A percentile compares a stretch with the other conserved stretches of the same genome.
Conservation (phyloP, 1,284 basidiomycete genomes). For the Boletus sp. region DNA sequence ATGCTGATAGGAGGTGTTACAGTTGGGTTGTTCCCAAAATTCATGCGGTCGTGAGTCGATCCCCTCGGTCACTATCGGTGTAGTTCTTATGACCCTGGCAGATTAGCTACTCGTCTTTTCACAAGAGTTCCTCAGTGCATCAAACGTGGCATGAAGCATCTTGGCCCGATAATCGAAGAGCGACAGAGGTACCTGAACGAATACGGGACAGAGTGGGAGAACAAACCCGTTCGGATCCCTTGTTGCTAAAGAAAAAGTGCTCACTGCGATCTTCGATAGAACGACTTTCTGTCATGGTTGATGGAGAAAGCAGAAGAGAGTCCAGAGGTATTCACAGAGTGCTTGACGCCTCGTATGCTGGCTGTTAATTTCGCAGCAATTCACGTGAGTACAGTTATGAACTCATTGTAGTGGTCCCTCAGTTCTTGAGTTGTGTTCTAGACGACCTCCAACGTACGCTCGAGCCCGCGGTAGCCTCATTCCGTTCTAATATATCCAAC, state of each 20-base stretch:
- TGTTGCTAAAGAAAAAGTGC: no score
- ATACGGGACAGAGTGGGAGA: conserved; percentile 21
- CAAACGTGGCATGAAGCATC: conserved; percentile 21
- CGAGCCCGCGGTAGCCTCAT: not conserved
- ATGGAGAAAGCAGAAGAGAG: conserved; percentile 38
- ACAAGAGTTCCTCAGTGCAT: not conserved
- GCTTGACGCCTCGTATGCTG: conserved; percentile 34
- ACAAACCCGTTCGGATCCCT: not conserved
- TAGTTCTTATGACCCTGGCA: not conserved
- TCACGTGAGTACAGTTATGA: conserved; percentile 26
- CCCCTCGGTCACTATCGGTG: no score
- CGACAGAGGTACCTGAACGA: conserved; percentile 32
- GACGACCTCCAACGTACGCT: conserved; percentile 16
- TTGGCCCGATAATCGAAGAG: conserved; percentile 39
- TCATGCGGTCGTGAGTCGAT: no score
- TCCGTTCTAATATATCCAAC: no score
- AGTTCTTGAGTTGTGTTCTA: not conserved
- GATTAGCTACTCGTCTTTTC: conserved; percentile 3
- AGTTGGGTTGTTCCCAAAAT: conserved; percentile 36
- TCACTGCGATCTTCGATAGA: conserved; percentile 20
- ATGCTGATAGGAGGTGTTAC: conserved; percentile 26
- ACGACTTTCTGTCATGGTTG: conserved; percentile 43
- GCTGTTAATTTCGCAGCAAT: conserved; percentile 34
- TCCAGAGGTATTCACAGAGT: conserved; percentile 27
- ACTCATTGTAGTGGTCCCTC: not conserved